phyloP scores from a whole-genome alignment of 2,329 filamentous ascomycete species.

The Cladophialophora bantiana region DNA sequence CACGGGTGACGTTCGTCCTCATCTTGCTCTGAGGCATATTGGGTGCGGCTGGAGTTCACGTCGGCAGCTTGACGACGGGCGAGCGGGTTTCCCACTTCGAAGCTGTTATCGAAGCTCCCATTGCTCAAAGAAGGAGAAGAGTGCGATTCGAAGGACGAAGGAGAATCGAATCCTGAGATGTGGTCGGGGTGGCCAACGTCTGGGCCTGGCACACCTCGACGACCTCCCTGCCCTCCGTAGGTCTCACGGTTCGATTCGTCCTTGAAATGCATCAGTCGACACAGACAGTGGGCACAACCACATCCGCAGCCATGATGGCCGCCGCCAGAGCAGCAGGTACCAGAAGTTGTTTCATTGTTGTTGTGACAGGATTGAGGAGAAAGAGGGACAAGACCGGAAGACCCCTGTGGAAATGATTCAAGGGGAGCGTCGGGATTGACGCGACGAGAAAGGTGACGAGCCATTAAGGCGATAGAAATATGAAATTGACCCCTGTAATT shows the following conservation, averaged over 20 bases:
- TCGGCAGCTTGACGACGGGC: background rate
- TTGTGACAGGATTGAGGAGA: constrained; percentile 9
- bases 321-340: constrained; percentile 15
- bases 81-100: constrained; percentile 17
- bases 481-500: constrained; percentile 22
- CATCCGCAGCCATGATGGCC: constrained; percentile 25
- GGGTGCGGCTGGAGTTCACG: background rate
- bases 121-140: constrained; percentile 8
- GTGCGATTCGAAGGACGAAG: constrained; percentile 20
- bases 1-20: constrained; percentile 23
- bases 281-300: constrained; percentile 24
- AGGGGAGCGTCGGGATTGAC: constrained; percentile 6
- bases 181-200: constrained; percentile 8
- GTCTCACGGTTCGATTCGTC: constrained; percentile 20
- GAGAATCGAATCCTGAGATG: constrained; percentile 4
- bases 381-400: constrained; percentile 11
- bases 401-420: constrained; percentile 2
- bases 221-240: constrained; percentile 19
- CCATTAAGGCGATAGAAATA: constrained; percentile 24
- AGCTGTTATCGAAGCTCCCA: constrained; percentile 27
- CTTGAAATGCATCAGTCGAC: constrained; percentile 18
- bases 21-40: background rate
- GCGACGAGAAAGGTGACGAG: constrained; percentile 10
- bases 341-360: constrained; percentile 7
- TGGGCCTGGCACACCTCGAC: constrained; percentile 14